These are phyloP conservation scores for Rutstroemia sydowiana DNA, from an alignment of 2,329 filamentous ascomycete genomes.

Conservation along the genomic window DNA sequence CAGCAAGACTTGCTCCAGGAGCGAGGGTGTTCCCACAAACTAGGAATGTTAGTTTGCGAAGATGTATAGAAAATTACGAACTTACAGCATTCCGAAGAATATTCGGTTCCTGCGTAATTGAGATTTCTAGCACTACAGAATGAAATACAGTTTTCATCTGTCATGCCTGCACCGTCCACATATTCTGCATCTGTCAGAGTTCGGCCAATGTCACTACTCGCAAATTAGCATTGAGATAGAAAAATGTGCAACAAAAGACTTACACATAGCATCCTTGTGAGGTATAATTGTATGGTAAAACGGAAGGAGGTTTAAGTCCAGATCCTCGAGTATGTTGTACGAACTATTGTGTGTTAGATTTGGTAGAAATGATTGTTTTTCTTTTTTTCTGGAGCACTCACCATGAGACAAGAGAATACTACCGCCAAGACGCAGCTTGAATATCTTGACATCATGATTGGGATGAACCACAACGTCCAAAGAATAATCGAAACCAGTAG, in stretches of 20 bases:
- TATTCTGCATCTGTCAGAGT: constrained; percentile 19
- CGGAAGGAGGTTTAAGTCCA: constrained; percentile 5
- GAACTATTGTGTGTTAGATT: neutral
- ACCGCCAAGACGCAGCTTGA: neutral
- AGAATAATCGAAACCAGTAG: too few species aligned
- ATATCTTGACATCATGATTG: too few species aligned
- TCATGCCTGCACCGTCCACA: constrained; percentile 18
- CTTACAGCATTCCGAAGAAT: constrained; percentile 24
- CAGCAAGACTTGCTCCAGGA: constrained; percentile 10
- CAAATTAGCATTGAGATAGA: neutral
- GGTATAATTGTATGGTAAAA: constrained; percentile 18
- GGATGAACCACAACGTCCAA: too few species aligned
- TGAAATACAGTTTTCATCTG: constrained; percentile 23
- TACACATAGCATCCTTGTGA: constrained; percentile 25
- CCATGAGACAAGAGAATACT: neutral
- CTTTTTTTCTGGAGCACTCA: too few species aligned
- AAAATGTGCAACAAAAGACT: neutral
- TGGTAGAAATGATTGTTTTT: too few species aligned
- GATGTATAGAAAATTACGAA: constrained; percentile 1
- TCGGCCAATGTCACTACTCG: constrained; percentile 16
- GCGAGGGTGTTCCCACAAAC: constrained; percentile 20
- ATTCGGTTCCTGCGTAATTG: constrained; percentile 27
- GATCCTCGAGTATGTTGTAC: neutral
- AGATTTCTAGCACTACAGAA: constrained; percentile 20
- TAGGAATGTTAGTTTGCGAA: constrained; percentile 8